Percentiles rank a stretch among this genome's conserved stretches.
Evolutionary conservation across 441 rosid species (phyloP).

Genomic region (Mallotus repandus): DNA sequence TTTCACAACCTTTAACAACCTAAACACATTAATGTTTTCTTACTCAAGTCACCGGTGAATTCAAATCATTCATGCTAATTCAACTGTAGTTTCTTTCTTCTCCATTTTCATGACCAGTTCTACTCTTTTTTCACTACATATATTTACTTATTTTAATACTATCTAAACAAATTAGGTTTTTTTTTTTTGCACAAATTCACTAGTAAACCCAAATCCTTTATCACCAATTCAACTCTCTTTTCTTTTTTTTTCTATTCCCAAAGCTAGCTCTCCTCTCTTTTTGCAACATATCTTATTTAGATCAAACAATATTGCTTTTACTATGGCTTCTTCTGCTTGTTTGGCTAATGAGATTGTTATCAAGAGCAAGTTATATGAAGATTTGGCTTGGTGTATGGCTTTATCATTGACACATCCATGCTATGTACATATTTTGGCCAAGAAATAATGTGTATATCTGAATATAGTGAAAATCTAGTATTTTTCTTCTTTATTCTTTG

Average conservation of each 20-base stretch:
- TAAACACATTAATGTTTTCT: no score
- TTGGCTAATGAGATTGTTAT: constrained; percentile 42
- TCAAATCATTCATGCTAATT: no score
- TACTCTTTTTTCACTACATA: no score
- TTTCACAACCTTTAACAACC: no score
- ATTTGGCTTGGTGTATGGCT: constrained; percentile 64
- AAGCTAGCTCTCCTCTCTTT: constrained; percentile 55
- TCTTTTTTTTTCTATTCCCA: constrained; percentile 36
- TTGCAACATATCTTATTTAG: constrained; percentile 12
- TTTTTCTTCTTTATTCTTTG: no score
- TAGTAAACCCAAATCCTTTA: constrained; percentile 45
- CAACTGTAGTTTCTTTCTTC: no score
- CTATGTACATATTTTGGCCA: constrained; percentile 46
- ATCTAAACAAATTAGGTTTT: constrained; percentile 28
- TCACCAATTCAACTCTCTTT: constrained; percentile 39
- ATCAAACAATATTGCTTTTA: constrained; percentile 44
- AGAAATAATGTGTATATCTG: constrained; percentile 55
- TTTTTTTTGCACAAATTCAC: constrained; percentile 30
- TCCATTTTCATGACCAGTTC: no score
- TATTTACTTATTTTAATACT: not conserved
- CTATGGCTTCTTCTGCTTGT: constrained; percentile 51
- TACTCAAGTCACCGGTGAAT: no score
- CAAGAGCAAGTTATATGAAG: constrained; percentile 41
- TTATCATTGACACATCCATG: constrained; percentile 34
- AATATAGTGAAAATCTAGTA: constrained; percentile 24